Evolutionary conservation across 1,139 yeast genomes (phyloP), one percentile per base, ranked within the genome.

Genomic region (Tardiomyces blankii): DNA sequence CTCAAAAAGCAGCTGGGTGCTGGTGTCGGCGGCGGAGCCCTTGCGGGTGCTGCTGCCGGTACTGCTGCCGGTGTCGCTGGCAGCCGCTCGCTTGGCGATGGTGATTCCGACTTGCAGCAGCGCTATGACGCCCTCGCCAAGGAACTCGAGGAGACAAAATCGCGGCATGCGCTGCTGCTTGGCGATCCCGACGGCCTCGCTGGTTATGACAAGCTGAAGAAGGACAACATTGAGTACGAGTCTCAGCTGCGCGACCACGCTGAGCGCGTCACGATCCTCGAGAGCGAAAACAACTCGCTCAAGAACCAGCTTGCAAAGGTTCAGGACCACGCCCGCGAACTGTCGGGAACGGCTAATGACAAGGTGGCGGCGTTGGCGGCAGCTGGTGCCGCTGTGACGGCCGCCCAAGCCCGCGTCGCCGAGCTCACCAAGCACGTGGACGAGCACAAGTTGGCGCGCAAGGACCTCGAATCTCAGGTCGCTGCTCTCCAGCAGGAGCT

Each of bases 301-400:
- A n/a, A 16, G n/a, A 14, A 9, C 19, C 18, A n/a, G 12, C 39
- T 14, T 3, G 39, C 11, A 18, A n/a, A 9, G 21, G 6, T 9
- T 43, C 41, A 21, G 14, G 39, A 44, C 9, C 28, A 7, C 8
- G 44, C 39, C 18, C 28, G 42, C 14, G 40, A 18, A 28, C 50
- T 12, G n/a, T 32, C n/a, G 9, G 19, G 39, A 14, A 6, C 35
- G 18, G 38, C 33, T 11, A 38, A 35, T 18, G 18, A 41, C 14
- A 13, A 23, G 8, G 19, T 28, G 11, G 28, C 45, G 14, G 43
- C 46, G 3, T 38, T 32, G 21, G 35, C 44, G 3, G 46, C 45
- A 7, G 41, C 25, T 11, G 44, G 25, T 11, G 44, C 44, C 5
- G 44, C 18, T 19, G 28, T 28, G 19, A 40, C 35, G 18, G 40